A percentile compares a stretch with the other conserved stretches of the same genome.
Evolutionary conservation across 441 rosid species (phyloP).

Genomic region (Jatropha podagrica): DNA sequence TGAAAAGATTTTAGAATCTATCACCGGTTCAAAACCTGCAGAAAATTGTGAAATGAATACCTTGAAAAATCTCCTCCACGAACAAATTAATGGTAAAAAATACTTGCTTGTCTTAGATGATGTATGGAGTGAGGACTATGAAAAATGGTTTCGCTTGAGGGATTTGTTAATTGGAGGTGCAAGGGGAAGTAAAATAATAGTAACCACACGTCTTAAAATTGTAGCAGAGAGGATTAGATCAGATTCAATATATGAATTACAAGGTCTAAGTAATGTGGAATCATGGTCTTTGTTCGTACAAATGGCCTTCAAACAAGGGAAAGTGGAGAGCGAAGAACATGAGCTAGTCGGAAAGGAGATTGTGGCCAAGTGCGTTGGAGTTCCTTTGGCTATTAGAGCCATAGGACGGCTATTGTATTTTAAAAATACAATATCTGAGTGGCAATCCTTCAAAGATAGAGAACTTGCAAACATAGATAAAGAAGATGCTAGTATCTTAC

Average conservation of each 20-base stretch:
- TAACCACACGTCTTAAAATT: constrained; percentile 22
- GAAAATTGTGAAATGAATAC: not conserved
- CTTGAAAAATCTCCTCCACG: constrained; percentile 4
- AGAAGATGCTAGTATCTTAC: no score
- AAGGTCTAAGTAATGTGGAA: not conserved
- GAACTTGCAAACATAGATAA: not conserved
- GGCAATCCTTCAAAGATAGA: constrained; percentile 11
- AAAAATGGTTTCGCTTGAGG: constrained; percentile 15
- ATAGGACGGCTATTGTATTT: constrained; percentile 22
- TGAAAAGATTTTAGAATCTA: constrained; percentile 8
- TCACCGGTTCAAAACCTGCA: not conserved
- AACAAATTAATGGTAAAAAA: not conserved
- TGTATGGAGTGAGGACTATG: constrained; percentile 20
- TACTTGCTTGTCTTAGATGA: constrained; percentile 25
- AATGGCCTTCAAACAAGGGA: no score
- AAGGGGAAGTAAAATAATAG: constrained; percentile 25
- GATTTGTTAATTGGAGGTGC: constrained; percentile 14
- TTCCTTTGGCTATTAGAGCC: constrained; percentile 28
- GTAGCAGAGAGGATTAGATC: constrained; percentile 18
- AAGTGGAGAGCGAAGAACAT: not conserved
- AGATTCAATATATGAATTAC: not conserved
- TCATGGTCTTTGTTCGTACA: no score
- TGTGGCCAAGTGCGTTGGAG: constrained; percentile 23
- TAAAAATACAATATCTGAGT: not conserved
- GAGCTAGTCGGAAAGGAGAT: constrained; percentile 19